phyloP scores from a whole-genome alignment of 2,329 filamentous ascomycete species.

The Neodidymelliopsis sp. region DNA sequence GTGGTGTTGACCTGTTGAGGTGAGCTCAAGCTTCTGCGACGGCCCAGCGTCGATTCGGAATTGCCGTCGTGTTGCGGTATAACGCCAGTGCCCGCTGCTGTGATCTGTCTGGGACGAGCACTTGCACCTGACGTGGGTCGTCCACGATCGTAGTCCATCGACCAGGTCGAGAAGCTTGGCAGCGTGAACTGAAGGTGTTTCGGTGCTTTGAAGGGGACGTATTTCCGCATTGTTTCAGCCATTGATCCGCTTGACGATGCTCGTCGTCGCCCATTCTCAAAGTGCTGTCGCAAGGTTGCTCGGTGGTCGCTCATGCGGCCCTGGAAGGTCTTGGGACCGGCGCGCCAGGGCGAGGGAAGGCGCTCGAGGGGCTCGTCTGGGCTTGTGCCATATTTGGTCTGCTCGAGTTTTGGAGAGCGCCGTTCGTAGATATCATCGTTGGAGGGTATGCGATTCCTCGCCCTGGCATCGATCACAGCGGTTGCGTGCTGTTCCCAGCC shows the following conservation, averaged over 20 bases:
- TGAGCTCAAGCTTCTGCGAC: slow-evolving; percentile 15
- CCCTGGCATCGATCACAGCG: slow-evolving; percentile 9
- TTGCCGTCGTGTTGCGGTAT: slow-evolving; percentile 37
- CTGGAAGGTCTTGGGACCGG: slow-evolving; percentile 46
- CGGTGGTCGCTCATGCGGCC: slow-evolving; percentile 47
- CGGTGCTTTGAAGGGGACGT: slow-evolving; percentile 47
- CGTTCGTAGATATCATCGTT: slow-evolving; percentile 9
- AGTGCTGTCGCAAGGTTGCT: slow-evolving; percentile 49
- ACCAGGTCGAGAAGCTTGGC: slow-evolving; percentile 41
- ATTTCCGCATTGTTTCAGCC: slow-evolving; percentile 46
- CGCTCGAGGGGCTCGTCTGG: slow-evolving; percentile 30
- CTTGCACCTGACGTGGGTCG: slow-evolving; percentile 17
- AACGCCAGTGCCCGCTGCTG: slow-evolving; percentile 18
- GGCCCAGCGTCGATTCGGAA: slow-evolving; percentile 17
- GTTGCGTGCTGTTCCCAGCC: slow-evolving; percentile 41
- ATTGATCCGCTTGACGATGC: slow-evolving; percentile 50
- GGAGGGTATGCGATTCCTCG: neutral
- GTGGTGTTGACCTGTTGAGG: slow-evolving; percentile 25
- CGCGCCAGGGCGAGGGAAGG: slow-evolving; percentile 57
- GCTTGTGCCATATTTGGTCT: slow-evolving; percentile 11
- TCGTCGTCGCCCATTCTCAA: slow-evolving; percentile 47
- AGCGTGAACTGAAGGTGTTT: slow-evolving; percentile 48
- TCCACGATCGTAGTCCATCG: slow-evolving; percentile 32
- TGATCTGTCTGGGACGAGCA: slow-evolving; percentile 26
- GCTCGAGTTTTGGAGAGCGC: neutral